phyloP scores from a whole-genome alignment of 2,329 filamentous ascomycete genomes.

The Pseudogymnoascus sp. region DNA sequence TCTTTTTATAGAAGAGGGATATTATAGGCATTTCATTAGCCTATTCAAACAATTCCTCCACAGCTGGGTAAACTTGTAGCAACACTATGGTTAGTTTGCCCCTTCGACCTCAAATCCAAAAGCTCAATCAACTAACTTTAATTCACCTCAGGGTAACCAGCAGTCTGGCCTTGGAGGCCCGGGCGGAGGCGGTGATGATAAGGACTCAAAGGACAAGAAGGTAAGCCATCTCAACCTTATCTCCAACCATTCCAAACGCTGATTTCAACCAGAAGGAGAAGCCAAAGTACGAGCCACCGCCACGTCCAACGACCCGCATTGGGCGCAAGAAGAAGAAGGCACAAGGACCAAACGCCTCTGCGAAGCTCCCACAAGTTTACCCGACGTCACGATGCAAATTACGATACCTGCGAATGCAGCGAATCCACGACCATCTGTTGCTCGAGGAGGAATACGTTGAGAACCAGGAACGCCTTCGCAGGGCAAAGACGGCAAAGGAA shows the following conservation, averaged over 20 bases:
- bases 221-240: constrained; percentile 35
- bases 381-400: constrained; percentile 97
- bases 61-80: background rate
- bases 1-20: background rate
- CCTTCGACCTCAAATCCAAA: background rate
- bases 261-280: constrained; percentile 73
- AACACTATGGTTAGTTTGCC: constrained; percentile 9
- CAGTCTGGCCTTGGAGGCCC: constrained; percentile 28
- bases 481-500: constrained; percentile 75
- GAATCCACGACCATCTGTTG: constrained; percentile 92
- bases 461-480: constrained; percentile 93
- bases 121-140: background rate
- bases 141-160: constrained; percentile 32
- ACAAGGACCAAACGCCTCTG: constrained; percentile 84
- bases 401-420: constrained; percentile 93
- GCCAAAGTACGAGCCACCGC: constrained; percentile 98
- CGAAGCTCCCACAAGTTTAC: constrained; percentile 89
- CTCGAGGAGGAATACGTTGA: constrained; percentile 98
- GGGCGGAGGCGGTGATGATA: constrained; percentile 60
- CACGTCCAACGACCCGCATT: constrained; percentile 90
- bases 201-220: constrained; percentile 91
- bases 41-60: constrained; percentile 6
- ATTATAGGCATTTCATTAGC: background rate
- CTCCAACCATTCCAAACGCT: background rate
- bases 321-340: constrained; percentile 98